A percentile compares a stretch with the other conserved stretches of the same genome.
Evolutionary conservation across 2,329 filamentous ascomycete species (phyloP).

Genomic region (Clarireedia paspali): DNA sequence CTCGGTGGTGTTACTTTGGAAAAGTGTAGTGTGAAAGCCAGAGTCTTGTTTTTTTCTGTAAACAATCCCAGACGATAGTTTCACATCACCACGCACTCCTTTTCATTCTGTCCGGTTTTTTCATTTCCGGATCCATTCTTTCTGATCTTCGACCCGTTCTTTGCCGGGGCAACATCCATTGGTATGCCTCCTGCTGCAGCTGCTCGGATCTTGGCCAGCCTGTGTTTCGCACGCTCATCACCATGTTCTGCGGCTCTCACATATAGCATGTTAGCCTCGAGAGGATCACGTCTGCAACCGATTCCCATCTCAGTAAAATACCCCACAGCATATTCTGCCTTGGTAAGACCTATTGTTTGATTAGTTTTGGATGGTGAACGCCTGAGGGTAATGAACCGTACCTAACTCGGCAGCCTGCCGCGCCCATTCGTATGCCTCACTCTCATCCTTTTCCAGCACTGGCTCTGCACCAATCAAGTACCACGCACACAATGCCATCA

Average conservation of each 20-base stretch:
- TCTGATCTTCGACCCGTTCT: constrained; percentile 24
- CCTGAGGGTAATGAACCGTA: constrained; percentile 37
- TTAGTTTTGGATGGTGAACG: constrained; percentile 1
- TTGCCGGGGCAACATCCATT: constrained; percentile 26
- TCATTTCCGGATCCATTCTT: constrained; percentile 19
- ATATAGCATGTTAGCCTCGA: constrained; percentile 98
- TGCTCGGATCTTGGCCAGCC: constrained; percentile 77
- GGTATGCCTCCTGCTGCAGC: constrained; percentile 50
- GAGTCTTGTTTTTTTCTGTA: neutral
- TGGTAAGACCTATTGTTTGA: constrained; percentile 30
- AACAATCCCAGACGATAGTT: neutral
- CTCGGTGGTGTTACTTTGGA: neutral
- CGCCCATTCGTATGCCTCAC: constrained; percentile 95
- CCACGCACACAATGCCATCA: constrained; percentile 99
- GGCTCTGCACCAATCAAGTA: constrained; percentile 94
- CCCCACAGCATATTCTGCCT: constrained; percentile 88
- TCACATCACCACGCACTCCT: constrained; percentile 26
- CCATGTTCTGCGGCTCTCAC: constrained; percentile 90
- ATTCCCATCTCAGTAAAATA: constrained; percentile 99
- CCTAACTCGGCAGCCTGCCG: constrained; percentile 76
- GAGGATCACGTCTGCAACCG: constrained; percentile 84
- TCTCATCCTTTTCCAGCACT: constrained; percentile 88
- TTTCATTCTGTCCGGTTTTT: constrained; percentile 19
- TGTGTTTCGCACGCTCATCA: constrained; percentile 80
- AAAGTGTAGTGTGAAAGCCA: neutral